Percentiles rank a stretch among this genome's conserved stretches.
Conservation (phyloP, 257 asterid genomes). For the Leonotis leonurus region DNA sequence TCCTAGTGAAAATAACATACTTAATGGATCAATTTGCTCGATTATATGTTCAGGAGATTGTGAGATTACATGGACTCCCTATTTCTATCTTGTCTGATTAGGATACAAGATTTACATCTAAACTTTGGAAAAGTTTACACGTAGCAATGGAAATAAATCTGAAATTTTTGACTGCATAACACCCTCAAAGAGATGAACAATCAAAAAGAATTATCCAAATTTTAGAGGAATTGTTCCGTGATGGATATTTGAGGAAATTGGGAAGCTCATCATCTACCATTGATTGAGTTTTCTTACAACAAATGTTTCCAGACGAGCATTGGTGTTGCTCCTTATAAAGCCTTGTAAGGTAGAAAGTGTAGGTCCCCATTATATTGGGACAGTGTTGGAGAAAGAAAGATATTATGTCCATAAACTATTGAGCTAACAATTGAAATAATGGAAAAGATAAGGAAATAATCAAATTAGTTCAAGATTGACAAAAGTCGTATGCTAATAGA, state of each 20-base stretch:
- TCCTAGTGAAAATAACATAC: not conserved
- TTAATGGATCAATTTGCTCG: not conserved
- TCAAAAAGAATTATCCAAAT: not conserved
- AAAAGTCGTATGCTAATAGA: not conserved
- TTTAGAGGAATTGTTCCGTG: not conserved
- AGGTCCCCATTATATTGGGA: too few relatives aligned
- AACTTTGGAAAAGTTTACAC: not conserved
- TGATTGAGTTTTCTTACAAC: not conserved
- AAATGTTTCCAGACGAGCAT: not conserved
- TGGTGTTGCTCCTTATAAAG: too few relatives aligned
- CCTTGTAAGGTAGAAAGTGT: too few relatives aligned
- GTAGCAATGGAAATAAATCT: not conserved
- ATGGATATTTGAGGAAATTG: not conserved
- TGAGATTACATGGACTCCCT: not conserved
- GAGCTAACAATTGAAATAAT: too few relatives aligned
- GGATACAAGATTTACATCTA: not conserved
- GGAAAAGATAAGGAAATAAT: not conserved
- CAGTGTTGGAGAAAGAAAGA: too few relatives aligned
- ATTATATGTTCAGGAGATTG: not conserved
- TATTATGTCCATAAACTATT: too few relatives aligned
- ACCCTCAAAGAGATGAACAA: not conserved
- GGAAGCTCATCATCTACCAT: not conserved
- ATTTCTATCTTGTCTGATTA: not conserved
- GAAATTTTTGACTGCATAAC: not conserved
- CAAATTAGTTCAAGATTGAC: not conserved